phyloP scores from a whole-genome alignment of 1,284 basidiomycete genomes.

The Neotropicomus parvogracilis region DNA sequence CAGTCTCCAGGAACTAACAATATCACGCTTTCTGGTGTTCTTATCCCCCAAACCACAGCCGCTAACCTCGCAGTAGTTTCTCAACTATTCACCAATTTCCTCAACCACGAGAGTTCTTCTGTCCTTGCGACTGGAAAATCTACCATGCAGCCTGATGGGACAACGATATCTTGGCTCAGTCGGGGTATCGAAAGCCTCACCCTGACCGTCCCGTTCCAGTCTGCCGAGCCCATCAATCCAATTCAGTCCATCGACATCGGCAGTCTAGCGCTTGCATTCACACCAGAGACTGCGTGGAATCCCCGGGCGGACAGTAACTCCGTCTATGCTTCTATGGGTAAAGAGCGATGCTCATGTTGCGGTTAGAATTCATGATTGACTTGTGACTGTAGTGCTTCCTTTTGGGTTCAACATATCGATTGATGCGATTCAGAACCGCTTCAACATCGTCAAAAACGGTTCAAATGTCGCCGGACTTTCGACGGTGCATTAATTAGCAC shows the following conservation, averaged over 20 bases:
- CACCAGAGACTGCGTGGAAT: conserved; percentile 52
- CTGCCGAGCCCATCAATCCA: conserved; percentile 54
- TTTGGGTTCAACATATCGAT: conserved; percentile 76
- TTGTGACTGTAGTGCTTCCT: conserved; percentile 50
- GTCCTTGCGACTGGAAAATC: conserved; percentile 62
- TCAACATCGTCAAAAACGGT: conserved; percentile 56
- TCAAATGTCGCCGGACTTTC: conserved; percentile 50
- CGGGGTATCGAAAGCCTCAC: conserved; percentile 55
- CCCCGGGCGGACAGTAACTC: conserved; percentile 57
- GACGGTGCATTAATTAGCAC: conserved; percentile 41
- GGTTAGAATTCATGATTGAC: neutral
- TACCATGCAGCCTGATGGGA: conserved; percentile 52
- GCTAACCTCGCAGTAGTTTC: conserved; percentile 54
- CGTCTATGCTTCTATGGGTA: conserved; percentile 58
- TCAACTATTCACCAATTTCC: conserved; percentile 68
- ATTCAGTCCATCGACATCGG: conserved; percentile 69
- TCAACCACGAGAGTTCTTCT: conserved; percentile 61
- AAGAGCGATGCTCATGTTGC: conserved; percentile 12
- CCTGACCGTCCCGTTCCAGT: conserved; percentile 62
- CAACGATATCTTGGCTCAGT: conserved; percentile 65
- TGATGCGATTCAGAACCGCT: conserved; percentile 62
- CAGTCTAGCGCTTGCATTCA: conserved; percentile 59
- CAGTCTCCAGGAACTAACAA: conserved; percentile 56
- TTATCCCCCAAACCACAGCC: conserved; percentile 53
- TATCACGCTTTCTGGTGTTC: conserved; percentile 58